phyloP scores from a whole-genome alignment of 208 protist genomes.

The Crithidia bombi region DNA sequence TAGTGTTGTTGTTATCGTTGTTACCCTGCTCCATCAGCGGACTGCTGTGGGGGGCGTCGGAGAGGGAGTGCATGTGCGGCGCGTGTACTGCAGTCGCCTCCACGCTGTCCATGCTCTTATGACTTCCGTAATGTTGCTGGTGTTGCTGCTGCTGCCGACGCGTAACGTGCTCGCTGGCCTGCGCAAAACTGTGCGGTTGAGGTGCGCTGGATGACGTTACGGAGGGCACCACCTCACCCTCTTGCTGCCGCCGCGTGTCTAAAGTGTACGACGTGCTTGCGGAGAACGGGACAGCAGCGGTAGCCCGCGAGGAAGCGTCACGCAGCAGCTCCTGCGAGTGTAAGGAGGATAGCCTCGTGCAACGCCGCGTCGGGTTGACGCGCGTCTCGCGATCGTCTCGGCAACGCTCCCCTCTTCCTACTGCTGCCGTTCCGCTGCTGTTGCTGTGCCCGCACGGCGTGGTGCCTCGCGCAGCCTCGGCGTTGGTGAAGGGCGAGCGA shows the following conservation, averaged over 20 bases:
- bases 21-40: background rate
- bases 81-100: no score
- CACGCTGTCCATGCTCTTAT: background rate
- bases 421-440: background rate
- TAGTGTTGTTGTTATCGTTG: background rate
- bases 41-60: background rate
- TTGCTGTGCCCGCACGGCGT: conserved; percentile 5
- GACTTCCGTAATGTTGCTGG: background rate
- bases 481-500: conserved; percentile 12
- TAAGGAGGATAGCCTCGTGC: background rate
- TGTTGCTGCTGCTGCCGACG: no score
- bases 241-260: no score
- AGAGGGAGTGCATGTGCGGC: background rate
- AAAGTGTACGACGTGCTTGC: no score
- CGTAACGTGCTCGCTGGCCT: background rate
- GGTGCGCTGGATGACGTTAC: no score
- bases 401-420: background rate
- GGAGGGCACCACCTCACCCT: no score
- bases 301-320: no score
- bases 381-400: background rate
- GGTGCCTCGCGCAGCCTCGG: no score
- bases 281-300: no score
- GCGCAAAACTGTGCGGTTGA: no score
- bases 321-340: no score
- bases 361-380: background rate